Evolutionary conservation across 1,139 yeast genomes (phyloP).

Genomic region (Yamadazyma epiphylla): DNA sequence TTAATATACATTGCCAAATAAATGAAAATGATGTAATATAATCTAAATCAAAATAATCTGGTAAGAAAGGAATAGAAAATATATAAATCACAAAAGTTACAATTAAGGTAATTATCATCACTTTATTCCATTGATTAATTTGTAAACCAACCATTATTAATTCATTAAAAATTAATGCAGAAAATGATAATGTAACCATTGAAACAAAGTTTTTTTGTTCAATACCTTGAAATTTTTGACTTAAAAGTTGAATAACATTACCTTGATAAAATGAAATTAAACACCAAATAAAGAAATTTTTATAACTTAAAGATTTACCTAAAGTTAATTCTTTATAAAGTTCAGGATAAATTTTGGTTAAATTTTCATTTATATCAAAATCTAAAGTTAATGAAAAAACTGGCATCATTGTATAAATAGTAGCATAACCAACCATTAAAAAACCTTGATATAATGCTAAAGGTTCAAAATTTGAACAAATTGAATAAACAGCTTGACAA

Average conservation of each 20-base stretch:
- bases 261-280: slow-evolving; percentile 88
- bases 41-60: slow-evolving; percentile 75
- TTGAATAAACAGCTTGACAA: slow-evolving; percentile 93
- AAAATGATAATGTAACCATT: slow-evolving; percentile 83
- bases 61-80: slow-evolving; percentile 74
- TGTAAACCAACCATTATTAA: slow-evolving; percentile 91
- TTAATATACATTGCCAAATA: slow-evolving; percentile 65
- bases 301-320: slow-evolving; percentile 81
- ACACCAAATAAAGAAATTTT: slow-evolving; percentile 90
- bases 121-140: slow-evolving; percentile 83
- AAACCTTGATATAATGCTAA: slow-evolving; percentile 93
- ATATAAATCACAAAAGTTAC: slow-evolving; percentile 66
- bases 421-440: slow-evolving; percentile 98
- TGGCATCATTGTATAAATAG: slow-evolving; percentile 97
- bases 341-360: slow-evolving; percentile 91
- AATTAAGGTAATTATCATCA: slow-evolving; percentile 71
- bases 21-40: slow-evolving; percentile 59
- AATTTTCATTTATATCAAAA: slow-evolving; percentile 84
- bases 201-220: slow-evolving; percentile 50
- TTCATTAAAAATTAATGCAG: slow-evolving; percentile 80
- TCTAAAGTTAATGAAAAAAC: slow-evolving; percentile 92
- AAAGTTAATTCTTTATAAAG: slow-evolving; percentile 86
- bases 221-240: slow-evolving; percentile 75
- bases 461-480: slow-evolving; percentile 86
- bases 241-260: slow-evolving; percentile 67